Evolutionary conservation across 495 filamentous ascomycete genomes (phyloP).

Genomic region (Halenospora varia): DNA sequence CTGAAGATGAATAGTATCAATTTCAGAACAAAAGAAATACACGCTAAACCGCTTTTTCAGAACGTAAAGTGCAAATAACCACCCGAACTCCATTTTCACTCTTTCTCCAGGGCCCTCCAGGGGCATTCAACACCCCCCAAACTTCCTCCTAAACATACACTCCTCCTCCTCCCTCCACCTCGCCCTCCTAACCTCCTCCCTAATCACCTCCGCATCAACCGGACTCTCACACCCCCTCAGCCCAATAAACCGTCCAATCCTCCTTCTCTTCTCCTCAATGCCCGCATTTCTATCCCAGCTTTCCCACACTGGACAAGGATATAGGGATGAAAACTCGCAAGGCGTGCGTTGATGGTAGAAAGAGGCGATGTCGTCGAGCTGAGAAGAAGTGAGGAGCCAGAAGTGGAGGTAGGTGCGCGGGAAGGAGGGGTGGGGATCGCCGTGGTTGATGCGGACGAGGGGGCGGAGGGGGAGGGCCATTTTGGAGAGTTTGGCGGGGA

Average conservation of each 20-base stretch:
- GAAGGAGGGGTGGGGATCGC: conserved; percentile 59
- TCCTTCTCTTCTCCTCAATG: conserved; percentile 52
- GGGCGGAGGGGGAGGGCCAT: conserved; percentile 42
- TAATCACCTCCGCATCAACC: conserved; percentile 23
- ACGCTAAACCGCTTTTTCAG: no score
- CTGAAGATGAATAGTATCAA: no score
- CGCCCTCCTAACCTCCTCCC: conserved; percentile 34
- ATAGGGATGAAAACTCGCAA: conserved; percentile 43
- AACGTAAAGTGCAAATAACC: no score
- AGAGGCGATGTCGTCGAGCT: conserved; percentile 68
- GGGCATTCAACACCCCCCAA: no score
- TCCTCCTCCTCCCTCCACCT: conserved; percentile 29
- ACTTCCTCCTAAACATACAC: conserved; percentile 35
- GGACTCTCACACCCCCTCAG: conserved; percentile 57
- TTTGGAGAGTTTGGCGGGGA: conserved; percentile 20
- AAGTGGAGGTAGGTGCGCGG: conserved; percentile 63
- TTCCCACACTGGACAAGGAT: conserved; percentile 61
- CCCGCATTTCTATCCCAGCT: conserved; percentile 15
- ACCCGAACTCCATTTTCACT: no score
- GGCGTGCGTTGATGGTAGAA: conserved; percentile 74
- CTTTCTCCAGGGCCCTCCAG: no score
- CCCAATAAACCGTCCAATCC: conserved; percentile 66
- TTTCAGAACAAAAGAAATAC: no score
- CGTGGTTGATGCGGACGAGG: conserved; percentile 54
- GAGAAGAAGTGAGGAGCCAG: conserved; percentile 65